These are phyloP conservation scores for Rhododendron molle DNA, from an alignment of 148 eudicot species.

Conservation along the genomic window DNA sequence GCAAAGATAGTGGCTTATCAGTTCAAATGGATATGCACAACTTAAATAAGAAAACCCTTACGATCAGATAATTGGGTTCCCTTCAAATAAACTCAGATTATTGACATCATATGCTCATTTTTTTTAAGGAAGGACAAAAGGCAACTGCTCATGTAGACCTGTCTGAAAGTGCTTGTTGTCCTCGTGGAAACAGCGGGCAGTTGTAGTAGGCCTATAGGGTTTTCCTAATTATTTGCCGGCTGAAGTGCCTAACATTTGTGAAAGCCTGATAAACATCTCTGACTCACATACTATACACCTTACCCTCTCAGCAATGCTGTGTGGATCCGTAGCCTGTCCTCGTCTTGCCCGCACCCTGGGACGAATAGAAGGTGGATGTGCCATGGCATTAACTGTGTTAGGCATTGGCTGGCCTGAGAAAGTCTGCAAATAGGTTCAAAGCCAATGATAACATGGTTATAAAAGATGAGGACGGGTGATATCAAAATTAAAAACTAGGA, in stretches of 20 bases:
- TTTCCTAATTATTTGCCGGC: neutral
- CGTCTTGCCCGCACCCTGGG: slow-evolving; percentile 71
- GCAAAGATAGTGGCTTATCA: neutral
- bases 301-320: slow-evolving; percentile 79
- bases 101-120: neutral
- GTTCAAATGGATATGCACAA: neutral
- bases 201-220: neutral
- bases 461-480: neutral
- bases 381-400: slow-evolving; percentile 36
- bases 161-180: neutral
- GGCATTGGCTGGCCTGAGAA: slow-evolving; percentile 64
- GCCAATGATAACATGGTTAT: neutral
- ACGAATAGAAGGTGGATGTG: slow-evolving; percentile 61
- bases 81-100: neutral
- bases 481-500: neutral
- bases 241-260: neutral
- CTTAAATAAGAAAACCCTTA: neutral
- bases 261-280: neutral
- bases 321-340: slow-evolving; percentile 80
- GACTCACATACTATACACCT: slow-evolving; percentile 11
- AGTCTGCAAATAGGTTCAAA: slow-evolving; percentile 27
- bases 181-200: neutral
- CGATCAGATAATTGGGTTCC: neutral
- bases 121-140: neutral
- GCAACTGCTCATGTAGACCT: neutral